Evolutionary conservation across 2,329 filamentous ascomycete species (phyloP).

Genomic region (Phialophora expanda): DNA sequence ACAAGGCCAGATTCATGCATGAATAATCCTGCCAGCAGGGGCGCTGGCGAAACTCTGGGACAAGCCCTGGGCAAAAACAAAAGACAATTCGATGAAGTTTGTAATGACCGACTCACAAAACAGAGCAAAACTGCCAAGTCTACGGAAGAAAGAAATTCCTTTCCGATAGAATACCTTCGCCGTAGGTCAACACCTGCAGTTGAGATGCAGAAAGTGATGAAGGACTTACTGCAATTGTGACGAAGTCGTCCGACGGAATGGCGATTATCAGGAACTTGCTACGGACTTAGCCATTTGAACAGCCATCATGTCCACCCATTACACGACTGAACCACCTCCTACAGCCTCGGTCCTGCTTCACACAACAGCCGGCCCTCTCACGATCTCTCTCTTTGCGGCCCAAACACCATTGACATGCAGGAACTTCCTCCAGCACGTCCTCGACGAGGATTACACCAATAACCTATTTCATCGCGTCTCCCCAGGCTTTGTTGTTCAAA

Average conservation of each 20-base stretch:
- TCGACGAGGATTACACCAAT: conserved; percentile 93
- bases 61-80: not conserved
- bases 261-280: not conserved
- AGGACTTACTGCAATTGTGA: not conserved
- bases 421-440: conserved; percentile 92
- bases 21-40: not conserved
- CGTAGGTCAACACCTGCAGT: not conserved
- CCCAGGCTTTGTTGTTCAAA: conserved; percentile 90
- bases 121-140: not conserved
- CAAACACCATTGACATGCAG: conserved; percentile 89
- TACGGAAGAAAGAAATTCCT: not conserved
- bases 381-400: conserved; percentile 91
- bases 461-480: conserved; percentile 94
- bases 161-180: not conserved
- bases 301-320: conserved; percentile 78
- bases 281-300: not conserved
- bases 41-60: not conserved
- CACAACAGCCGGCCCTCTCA: conserved; percentile 86
- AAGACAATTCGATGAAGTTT: not conserved
- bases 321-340: conserved; percentile 92
- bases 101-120: not conserved
- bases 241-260: not conserved
- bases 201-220: not conserved
- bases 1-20: not conserved
- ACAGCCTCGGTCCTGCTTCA: conserved; percentile 90